Conservation (phyloP, 1,284 basidiomycete species). For the Peniophora sp. region DNA sequence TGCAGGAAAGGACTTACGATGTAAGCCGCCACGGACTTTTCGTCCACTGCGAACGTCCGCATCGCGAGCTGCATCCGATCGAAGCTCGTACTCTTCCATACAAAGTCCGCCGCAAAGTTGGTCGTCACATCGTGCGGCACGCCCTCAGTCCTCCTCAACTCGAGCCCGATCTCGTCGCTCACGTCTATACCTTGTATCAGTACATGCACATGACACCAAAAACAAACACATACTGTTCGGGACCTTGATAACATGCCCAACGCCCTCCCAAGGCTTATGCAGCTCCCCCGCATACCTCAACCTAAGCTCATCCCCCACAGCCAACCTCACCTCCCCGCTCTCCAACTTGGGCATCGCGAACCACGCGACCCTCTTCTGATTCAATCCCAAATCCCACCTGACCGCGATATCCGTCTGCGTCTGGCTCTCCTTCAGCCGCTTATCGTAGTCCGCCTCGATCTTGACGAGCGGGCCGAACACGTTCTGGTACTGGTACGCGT, state of each 20-base stretch:
- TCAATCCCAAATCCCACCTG: slow-evolving; percentile 95
- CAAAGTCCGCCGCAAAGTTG: slow-evolving; percentile 94
- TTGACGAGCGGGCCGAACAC: slow-evolving; percentile 98
- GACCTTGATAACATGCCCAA: slow-evolving; percentile 97
- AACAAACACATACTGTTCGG: slow-evolving; percentile 77
- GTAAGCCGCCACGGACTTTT: slow-evolving; percentile 98
- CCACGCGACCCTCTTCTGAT: slow-evolving; percentile 97
- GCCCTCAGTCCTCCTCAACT: slow-evolving; percentile 86
- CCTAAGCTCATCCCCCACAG: slow-evolving; percentile 93
- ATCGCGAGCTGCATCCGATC: slow-evolving; percentile 99
- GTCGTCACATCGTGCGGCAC: slow-evolving; percentile 93
- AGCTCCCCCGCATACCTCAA: slow-evolving; percentile 86
- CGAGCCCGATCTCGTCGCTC: slow-evolving; percentile 95
- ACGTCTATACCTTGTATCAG: slow-evolving; percentile 55
- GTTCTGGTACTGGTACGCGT: slow-evolving; percentile 99
- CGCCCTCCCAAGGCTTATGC: slow-evolving; percentile 92
- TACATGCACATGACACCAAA: slow-evolving; percentile 2
- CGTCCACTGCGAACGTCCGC: slow-evolving; percentile 99
- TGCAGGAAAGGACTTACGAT: slow-evolving; percentile 57
- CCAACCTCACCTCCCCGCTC: slow-evolving; percentile 94
- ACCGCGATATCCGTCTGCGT: slow-evolving; percentile 95
- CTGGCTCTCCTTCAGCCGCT: slow-evolving; percentile 95
- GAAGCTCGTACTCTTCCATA: slow-evolving; percentile 99
- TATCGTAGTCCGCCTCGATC: slow-evolving; percentile 99
- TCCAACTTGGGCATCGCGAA: slow-evolving; percentile 94